Conservation (phyloP, 2,329 filamentous ascomycete genomes). For the Trichoderma oligosporum region DNA sequence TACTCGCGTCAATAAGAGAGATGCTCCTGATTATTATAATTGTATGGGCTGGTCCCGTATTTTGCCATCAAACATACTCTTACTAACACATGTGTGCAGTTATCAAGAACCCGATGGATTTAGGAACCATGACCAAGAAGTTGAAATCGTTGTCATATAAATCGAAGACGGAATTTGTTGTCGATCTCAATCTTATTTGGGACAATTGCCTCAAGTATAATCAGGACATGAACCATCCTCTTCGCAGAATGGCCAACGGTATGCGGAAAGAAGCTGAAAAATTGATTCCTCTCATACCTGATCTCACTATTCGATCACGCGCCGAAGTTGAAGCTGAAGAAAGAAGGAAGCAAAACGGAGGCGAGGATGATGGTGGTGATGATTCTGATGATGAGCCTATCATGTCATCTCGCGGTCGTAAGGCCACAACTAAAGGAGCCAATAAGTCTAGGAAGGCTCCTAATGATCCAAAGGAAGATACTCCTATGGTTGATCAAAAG, state of each 20-base stretch:
- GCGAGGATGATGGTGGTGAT: slow-evolving; percentile 75
- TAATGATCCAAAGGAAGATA: slow-evolving; percentile 70
- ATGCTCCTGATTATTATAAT: slow-evolving; percentile 91
- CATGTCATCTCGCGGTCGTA: slow-evolving; percentile 92
- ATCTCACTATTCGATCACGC: slow-evolving; percentile 82
- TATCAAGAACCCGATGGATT: slow-evolving; percentile 97
- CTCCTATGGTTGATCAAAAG: slow-evolving; percentile 72
- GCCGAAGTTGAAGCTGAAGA: slow-evolving; percentile 91
- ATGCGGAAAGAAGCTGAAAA: slow-evolving; percentile 99
- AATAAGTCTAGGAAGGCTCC: slow-evolving; percentile 74
- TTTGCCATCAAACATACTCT: background rate
- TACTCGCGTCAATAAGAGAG: slow-evolving; percentile 91
- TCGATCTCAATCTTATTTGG: slow-evolving; percentile 94
- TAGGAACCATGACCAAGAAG: slow-evolving; percentile 98
- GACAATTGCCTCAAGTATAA: slow-evolving; percentile 96
- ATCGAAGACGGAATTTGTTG: slow-evolving; percentile 90
- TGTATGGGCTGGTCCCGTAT: slow-evolving; percentile 52
- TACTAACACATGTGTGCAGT: slow-evolving; percentile 47
- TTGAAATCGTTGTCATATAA: slow-evolving; percentile 76
- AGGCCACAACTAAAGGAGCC: slow-evolving; percentile 71
- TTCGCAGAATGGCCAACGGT: slow-evolving; percentile 87
- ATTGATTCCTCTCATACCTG: slow-evolving; percentile 88
- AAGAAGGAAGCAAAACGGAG: slow-evolving; percentile 80
- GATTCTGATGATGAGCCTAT: slow-evolving; percentile 97
- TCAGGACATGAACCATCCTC: slow-evolving; percentile 77